Evolutionary conservation across 2,329 filamentous ascomycete species (phyloP).

Genomic region (Paracoccidioides brasiliensis): DNA sequence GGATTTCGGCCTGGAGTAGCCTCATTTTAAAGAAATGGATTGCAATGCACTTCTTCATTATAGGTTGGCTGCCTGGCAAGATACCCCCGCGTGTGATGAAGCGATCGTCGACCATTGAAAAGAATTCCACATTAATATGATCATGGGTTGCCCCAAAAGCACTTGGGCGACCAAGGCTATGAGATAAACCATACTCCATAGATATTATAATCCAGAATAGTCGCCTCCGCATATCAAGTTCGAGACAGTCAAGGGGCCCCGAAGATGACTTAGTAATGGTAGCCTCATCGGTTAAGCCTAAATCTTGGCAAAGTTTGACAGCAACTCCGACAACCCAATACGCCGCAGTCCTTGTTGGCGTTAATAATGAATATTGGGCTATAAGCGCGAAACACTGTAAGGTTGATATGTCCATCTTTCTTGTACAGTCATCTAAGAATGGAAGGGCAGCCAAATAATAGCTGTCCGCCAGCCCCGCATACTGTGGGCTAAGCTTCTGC

Average conservation of each 20-base stretch:
- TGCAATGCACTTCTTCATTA: slow-evolving; percentile 72
- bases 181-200: slow-evolving; percentile 79
- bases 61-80: slow-evolving; percentile 51
- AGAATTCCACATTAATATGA: slow-evolving; percentile 73
- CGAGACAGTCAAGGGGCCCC: slow-evolving; percentile 53
- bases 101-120: slow-evolving; percentile 66
- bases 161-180: slow-evolving; percentile 75
- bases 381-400: slow-evolving; percentile 81
- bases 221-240: slow-evolving; percentile 78
- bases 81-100: slow-evolving; percentile 71
- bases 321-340: slow-evolving; percentile 89
- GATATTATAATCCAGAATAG: slow-evolving; percentile 77
- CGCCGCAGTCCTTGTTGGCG: slow-evolving; percentile 79
- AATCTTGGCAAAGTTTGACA: slow-evolving; percentile 73
- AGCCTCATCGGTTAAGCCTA: slow-evolving; percentile 78
- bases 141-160: slow-evolving; percentile 73
- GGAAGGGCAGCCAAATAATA: slow-evolving; percentile 87
- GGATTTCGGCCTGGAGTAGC: slow-evolving; percentile 73
- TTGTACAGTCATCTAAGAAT: slow-evolving; percentile 68
- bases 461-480: slow-evolving; percentile 86
- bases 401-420: slow-evolving; percentile 79
- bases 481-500: slow-evolving; percentile 79
- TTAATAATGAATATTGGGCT: slow-evolving; percentile 81
- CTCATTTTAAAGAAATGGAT: slow-evolving; percentile 94
- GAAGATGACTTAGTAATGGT: slow-evolving; percentile 57